phyloP scores from a whole-genome alignment of 345 rosid genomes.

The Isatis tinctoria region DNA sequence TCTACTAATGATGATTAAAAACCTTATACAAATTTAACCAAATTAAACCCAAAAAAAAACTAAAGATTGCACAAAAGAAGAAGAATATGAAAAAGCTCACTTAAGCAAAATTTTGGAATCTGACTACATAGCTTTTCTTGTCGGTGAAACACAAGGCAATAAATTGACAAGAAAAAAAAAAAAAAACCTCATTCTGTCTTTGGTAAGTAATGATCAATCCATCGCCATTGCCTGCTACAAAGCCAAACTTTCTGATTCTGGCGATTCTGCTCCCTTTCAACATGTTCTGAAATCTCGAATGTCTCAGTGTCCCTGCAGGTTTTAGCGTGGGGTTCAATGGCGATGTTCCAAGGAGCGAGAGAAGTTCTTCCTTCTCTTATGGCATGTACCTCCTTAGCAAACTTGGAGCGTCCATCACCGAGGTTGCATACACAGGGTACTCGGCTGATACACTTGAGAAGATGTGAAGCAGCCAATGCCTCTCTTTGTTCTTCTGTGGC shows the following conservation, averaged over 20 bases:
- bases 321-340: constrained; percentile 79
- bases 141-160: too few species aligned
- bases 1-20: too few species aligned
- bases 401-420: constrained; percentile 78
- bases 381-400: constrained; percentile 68
- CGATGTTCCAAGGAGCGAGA: constrained; percentile 51
- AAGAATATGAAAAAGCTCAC: too few species aligned
- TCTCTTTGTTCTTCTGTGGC: constrained; percentile 81
- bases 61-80: too few species aligned
- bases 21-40: too few species aligned
- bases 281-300: constrained; percentile 21
- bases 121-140: too few species aligned
- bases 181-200: too few species aligned
- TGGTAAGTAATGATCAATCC: too few species aligned
- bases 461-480: constrained; percentile 56
- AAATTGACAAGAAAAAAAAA: too few species aligned
- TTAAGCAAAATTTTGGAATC: too few species aligned
- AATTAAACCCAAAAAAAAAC: too few species aligned
- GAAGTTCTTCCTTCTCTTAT: constrained; percentile 62
- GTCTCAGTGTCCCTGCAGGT: constrained; percentile 68
- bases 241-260: not conserved
- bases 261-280: not conserved
- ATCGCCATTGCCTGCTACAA: not conserved
- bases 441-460: constrained; percentile 70
- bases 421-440: constrained; percentile 59